Evolutionary conservation across 257 asterid genomes (phyloP).

Genomic region (Solanum sitiens): DNA sequence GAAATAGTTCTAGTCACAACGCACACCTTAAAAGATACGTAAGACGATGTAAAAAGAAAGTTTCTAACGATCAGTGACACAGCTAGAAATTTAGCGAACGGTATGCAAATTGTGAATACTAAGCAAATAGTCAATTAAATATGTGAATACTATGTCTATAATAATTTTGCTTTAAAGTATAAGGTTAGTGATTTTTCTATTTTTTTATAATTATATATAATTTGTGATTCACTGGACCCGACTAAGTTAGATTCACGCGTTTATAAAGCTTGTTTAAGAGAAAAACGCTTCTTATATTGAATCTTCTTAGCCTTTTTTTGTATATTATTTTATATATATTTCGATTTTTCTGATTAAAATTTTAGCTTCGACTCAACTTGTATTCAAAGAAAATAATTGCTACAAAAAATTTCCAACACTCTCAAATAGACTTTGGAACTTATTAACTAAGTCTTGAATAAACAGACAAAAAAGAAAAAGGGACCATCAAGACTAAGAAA

Average conservation of each 20-base stretch:
- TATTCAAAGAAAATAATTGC: background rate
- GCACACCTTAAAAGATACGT: background rate
- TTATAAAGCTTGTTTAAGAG: too few relatives aligned
- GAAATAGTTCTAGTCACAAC: background rate
- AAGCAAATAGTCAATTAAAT: too few relatives aligned
- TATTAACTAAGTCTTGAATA: background rate
- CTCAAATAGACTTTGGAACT: background rate
- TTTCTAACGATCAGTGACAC: background rate
- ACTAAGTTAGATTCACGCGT: too few relatives aligned
- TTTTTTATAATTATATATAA: too few relatives aligned
- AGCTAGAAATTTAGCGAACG: too few relatives aligned
- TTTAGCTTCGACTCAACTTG: background rate
- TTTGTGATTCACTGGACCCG: background rate
- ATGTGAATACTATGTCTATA: background rate
- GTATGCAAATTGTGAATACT: too few relatives aligned
- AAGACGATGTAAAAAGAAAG: background rate
- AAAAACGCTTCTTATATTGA: background rate
- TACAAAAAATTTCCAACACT: background rate
- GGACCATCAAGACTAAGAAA: background rate
- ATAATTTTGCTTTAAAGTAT: too few relatives aligned
- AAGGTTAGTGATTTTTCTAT: too few relatives aligned
- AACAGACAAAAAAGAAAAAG: background rate
- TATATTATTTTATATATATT: background rate
- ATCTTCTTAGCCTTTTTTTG: background rate
- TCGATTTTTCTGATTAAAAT: background rate